Conservation (phyloP, 805 yeast genomes). For the Teunomyces stri region DNA sequence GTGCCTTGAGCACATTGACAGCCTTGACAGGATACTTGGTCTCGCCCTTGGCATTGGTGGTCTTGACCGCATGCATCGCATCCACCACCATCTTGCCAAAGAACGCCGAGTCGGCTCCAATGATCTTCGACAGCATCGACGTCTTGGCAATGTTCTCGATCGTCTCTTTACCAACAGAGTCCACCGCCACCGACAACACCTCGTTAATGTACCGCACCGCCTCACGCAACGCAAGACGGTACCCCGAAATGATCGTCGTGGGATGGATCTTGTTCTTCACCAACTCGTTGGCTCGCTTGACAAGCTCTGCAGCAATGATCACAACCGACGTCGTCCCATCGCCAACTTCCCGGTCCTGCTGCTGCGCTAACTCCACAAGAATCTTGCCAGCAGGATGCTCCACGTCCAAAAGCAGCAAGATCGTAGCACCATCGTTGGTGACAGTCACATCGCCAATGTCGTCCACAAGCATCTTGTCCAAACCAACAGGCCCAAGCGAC, state of each 20-base stretch:
- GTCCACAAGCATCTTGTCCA: slow-evolving; percentile 97
- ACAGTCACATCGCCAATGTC: slow-evolving; percentile 99
- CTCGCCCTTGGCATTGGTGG: slow-evolving; percentile 85
- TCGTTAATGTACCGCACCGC: slow-evolving; percentile 84
- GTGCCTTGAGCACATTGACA: slow-evolving; percentile 92
- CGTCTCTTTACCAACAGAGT: slow-evolving; percentile 76
- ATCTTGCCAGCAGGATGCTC: slow-evolving; percentile 99
- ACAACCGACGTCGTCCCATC: slow-evolving; percentile 98
- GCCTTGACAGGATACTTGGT: slow-evolving; percentile 94
- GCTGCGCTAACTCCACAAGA: slow-evolving; percentile 94
- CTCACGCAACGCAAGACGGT: slow-evolving; percentile 88
- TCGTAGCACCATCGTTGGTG: slow-evolving; percentile 98
- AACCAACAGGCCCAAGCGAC: slow-evolving; percentile 96
- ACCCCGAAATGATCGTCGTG: slow-evolving; percentile 95
- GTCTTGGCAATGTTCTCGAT: slow-evolving; percentile 91
- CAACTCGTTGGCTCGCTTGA: slow-evolving; percentile 89
- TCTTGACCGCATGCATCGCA: slow-evolving; percentile 91
- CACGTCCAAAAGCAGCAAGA: slow-evolving; percentile 83
- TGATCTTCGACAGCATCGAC: slow-evolving; percentile 94
- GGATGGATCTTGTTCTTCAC: slow-evolving; percentile 96
- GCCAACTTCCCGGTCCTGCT: slow-evolving; percentile 98
- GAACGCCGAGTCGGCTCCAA: slow-evolving; percentile 90
- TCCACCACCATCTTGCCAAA: slow-evolving; percentile 91
- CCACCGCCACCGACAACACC: slow-evolving; percentile 78
- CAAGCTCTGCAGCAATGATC: slow-evolving; percentile 87